Conservation (phyloP, 805 yeast species). For the Wickerhamomyces queroliae region DNA sequence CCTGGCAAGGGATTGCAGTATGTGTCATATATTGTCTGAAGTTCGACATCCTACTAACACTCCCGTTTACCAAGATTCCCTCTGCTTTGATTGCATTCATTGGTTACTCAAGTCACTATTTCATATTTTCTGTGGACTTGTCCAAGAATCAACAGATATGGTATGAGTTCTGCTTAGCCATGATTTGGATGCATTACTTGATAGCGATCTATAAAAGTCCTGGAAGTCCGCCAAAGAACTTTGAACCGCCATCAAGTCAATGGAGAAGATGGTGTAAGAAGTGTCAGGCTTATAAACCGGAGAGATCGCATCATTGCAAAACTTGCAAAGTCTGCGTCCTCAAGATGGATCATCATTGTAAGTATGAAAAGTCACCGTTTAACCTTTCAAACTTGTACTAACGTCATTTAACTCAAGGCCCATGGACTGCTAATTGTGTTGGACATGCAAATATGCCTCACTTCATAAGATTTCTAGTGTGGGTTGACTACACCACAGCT, state of each 20-base stretch:
- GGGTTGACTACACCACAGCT: slow-evolving; percentile 53
- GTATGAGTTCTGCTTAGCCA: slow-evolving; percentile 40
- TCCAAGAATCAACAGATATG: slow-evolving; percentile 32
- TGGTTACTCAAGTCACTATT: slow-evolving; percentile 59
- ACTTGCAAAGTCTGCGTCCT: slow-evolving; percentile 69
- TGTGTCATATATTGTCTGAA: not conserved
- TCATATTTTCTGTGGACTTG: slow-evolving; percentile 43
- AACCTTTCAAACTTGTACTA: not conserved
- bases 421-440: slow-evolving; percentile 91
- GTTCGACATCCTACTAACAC: slow-evolving; percentile 7
- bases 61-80: slow-evolving; percentile 72
- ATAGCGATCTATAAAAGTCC: slow-evolving; percentile 65
- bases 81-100: slow-evolving; percentile 45
- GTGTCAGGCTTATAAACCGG: slow-evolving; percentile 72
- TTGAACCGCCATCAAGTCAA: slow-evolving; percentile 35
- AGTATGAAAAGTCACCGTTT: slow-evolving; percentile 19
- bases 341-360: slow-evolving; percentile 86
- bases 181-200: slow-evolving; percentile 71
- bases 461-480: slow-evolving; percentile 66
- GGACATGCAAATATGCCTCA: slow-evolving; percentile 77
- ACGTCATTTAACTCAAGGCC: slow-evolving; percentile 24
- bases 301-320: slow-evolving; percentile 81
- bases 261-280: slow-evolving; percentile 72
- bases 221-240: slow-evolving; percentile 57
- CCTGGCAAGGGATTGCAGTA: slow-evolving; percentile 1